These are phyloP conservation scores for Amniculicola lignicola DNA, from an alignment of 495 filamentous ascomycete species.

Conservation along the genomic window DNA sequence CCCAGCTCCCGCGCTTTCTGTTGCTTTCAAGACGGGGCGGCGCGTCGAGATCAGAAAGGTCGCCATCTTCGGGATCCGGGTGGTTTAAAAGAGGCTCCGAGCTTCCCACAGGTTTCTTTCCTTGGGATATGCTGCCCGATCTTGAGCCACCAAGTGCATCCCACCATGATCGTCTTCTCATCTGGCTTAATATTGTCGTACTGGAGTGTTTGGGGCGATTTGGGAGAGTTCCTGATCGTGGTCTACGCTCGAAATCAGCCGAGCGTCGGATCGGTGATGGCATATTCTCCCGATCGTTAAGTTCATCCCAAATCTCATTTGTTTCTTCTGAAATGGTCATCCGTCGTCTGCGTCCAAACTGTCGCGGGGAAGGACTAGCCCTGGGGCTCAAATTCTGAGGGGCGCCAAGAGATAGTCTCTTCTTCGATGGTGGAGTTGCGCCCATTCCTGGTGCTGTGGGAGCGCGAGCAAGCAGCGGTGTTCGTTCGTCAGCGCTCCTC, in stretches of 20 bases:
- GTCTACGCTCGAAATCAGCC: conserved; percentile 25
- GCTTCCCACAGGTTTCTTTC: conserved; percentile 20
- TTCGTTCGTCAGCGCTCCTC: conserved; percentile 19
- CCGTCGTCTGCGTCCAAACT: conserved; percentile 25
- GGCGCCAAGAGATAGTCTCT: conserved; percentile 18
- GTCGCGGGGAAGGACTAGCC: conserved; percentile 20
- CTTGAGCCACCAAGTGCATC: conserved; percentile 12
- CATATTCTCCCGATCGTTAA: conserved; percentile 35
- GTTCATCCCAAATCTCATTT: conserved; percentile 42
- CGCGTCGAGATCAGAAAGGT: conserved; percentile 15
- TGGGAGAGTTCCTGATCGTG: conserved; percentile 29
- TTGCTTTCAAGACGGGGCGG: background rate
- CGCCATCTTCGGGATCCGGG: conserved; percentile 23
- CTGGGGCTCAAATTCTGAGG: conserved; percentile 8
- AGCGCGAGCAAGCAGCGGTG: conserved; percentile 27
- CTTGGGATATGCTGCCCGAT: conserved; percentile 12
- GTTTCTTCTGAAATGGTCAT: conserved; percentile 33
- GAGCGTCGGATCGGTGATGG: conserved; percentile 25
- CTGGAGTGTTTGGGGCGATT: conserved; percentile 11
- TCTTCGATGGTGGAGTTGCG: conserved; percentile 19
- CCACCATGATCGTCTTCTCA: conserved; percentile 32
- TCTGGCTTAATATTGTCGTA: conserved; percentile 14
- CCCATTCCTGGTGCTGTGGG: conserved; percentile 16
- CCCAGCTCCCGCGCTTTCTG: conserved; percentile 9
- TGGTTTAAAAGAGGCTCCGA: conserved; percentile 2